These are phyloP conservation scores for Kodamaea nitidulidarum DNA, from an alignment of 805 yeast species.

Conservation along the genomic window DNA sequence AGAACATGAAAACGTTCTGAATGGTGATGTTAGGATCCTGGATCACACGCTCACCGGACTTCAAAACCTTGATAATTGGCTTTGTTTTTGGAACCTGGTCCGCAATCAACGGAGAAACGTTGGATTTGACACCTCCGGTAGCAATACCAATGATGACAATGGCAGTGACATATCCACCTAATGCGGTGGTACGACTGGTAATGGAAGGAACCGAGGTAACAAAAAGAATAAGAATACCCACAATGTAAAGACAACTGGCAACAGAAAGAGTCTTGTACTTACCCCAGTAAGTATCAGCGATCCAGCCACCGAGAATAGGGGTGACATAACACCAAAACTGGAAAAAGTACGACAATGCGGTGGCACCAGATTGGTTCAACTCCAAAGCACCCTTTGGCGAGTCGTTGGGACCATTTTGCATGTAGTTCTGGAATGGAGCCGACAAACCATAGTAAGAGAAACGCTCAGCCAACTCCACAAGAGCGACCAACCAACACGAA, in stretches of 20 bases:
- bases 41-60: constrained; percentile 38
- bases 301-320: constrained; percentile 71
- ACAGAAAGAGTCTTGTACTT: constrained; percentile 64
- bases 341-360: constrained; percentile 69
- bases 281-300: constrained; percentile 74
- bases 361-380: constrained; percentile 59
- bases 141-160: constrained; percentile 67
- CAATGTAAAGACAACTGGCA: constrained; percentile 54
- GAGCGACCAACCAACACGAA: constrained; percentile 58
- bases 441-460: constrained; percentile 76
- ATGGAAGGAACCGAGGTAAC: constrained; percentile 66
- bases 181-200: constrained; percentile 44
- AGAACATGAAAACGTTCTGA: constrained; percentile 71
- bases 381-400: constrained; percentile 52
- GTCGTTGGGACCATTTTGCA: constrained; percentile 51
- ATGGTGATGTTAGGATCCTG: constrained; percentile 66
- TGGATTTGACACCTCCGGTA: constrained; percentile 78
- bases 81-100: constrained; percentile 41
- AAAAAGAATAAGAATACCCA: constrained; percentile 62
- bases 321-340: constrained; percentile 82
- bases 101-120: constrained; percentile 71
- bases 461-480: constrained; percentile 78
- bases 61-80: constrained; percentile 36
- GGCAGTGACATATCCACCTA: constrained; percentile 59
- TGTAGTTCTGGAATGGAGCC: constrained; percentile 74